phyloP scores from a whole-genome alignment of 768 basidiomycete genomes.

The Tylopilus plumbeoviolaceoides region DNA sequence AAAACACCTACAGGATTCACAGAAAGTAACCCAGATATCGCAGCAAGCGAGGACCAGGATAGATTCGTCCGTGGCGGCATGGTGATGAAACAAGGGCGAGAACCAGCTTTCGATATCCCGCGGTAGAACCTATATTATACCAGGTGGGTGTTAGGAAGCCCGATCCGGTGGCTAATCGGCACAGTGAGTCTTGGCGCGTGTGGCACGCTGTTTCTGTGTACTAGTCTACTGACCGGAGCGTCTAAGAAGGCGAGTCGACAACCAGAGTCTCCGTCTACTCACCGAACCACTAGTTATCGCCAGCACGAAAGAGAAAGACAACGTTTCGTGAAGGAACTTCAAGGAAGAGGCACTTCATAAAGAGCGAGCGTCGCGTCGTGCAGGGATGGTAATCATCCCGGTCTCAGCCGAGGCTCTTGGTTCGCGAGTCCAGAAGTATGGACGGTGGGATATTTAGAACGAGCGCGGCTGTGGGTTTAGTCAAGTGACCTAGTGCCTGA shows the following conservation, averaged over 20 bases:
- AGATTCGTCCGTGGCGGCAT: conserved; percentile 6
- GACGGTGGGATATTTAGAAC: not conserved
- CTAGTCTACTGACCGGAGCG: not conserved
- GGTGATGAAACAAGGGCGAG: not conserved
- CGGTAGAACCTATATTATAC: not conserved
- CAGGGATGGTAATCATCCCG: not conserved
- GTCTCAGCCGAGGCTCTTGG: not conserved
- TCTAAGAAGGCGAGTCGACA: no score
- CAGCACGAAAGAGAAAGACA: not conserved
- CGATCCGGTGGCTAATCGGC: no score
- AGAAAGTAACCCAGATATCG: conserved; percentile 17
- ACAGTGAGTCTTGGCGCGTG: no score
- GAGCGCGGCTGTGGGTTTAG: not conserved
- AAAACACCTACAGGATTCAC: conserved; percentile 9
- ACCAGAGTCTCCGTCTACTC: not conserved
- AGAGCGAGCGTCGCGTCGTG: no score
- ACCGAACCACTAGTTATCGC: not conserved
- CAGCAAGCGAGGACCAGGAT: conserved; percentile 11
- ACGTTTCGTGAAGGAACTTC: no score
- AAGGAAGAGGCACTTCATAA: no score
- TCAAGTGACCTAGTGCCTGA: not conserved
- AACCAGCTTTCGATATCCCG: not conserved
- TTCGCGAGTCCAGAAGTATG: not conserved
- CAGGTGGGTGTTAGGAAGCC: not conserved
- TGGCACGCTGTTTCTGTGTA: not conserved